Evolutionary conservation across 2,329 filamentous ascomycete species (phyloP).

Genomic region (Aspergillus sp.): DNA sequence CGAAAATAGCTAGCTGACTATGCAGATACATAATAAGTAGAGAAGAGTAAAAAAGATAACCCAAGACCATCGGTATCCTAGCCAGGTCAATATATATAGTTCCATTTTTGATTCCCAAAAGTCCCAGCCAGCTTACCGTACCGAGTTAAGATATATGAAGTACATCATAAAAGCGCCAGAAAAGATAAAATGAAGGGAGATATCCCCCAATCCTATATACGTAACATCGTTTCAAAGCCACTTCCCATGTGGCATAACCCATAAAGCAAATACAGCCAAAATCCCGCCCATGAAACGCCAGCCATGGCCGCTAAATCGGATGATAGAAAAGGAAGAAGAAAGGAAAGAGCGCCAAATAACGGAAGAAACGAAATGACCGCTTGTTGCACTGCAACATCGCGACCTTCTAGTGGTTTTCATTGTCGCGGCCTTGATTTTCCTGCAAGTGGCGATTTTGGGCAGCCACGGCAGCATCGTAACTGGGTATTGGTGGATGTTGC

Average conservation of each 20-base stretch:
- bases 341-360: slow-evolving; percentile 1
- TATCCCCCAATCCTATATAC: slow-evolving; percentile 13
- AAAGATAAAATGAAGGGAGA: not conserved
- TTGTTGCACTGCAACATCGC: not conserved
- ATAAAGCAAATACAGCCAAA: slow-evolving; percentile 11
- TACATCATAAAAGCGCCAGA: not conserved
- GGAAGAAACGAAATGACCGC: not conserved
- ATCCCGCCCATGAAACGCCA: slow-evolving; percentile 18
- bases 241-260: slow-evolving; percentile 9
- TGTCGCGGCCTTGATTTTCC: not conserved
- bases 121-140: too few species aligned
- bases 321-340: slow-evolving; percentile 4
- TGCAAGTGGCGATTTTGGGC: slow-evolving; percentile 17
- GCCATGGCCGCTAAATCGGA: slow-evolving; percentile 24
- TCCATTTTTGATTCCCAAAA: too few species aligned
- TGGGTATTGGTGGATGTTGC: slow-evolving; percentile 66
- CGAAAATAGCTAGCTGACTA: too few species aligned
- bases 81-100: too few species aligned
- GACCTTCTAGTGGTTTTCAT: not conserved
- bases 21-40: too few species aligned
- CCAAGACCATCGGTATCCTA: too few species aligned
- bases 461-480: slow-evolving; percentile 67
- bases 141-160: not conserved
- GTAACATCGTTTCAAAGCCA: slow-evolving; percentile 12
- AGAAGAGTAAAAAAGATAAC: too few species aligned